phyloP scores from a whole-genome alignment of 306 rosid species.

The Urtica urens region DNA sequence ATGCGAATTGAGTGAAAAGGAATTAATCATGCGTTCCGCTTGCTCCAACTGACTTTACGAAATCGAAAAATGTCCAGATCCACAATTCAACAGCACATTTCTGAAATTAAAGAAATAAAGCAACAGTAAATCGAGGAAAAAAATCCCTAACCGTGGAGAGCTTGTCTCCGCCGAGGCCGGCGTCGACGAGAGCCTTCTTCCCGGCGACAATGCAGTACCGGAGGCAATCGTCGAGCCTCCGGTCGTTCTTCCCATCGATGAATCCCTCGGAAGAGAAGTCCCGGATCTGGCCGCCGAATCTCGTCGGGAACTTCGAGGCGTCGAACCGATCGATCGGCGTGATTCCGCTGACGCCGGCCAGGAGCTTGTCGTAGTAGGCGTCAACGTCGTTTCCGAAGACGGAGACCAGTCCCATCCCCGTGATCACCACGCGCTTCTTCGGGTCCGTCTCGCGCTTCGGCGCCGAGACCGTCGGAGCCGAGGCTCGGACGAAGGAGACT shows the following conservation, averaged over 20 bases:
- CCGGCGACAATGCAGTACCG: constrained; percentile 92
- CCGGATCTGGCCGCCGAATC: constrained; percentile 92
- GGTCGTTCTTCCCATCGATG: constrained; percentile 90
- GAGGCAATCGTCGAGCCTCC: constrained; percentile 79
- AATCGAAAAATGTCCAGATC: constrained; percentile 6
- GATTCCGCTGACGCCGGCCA: constrained; percentile 80
- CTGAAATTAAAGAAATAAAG: not conserved
- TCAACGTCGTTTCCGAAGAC: constrained; percentile 83
- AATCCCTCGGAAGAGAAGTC: constrained; percentile 69
- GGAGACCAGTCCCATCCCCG: constrained; percentile 83
- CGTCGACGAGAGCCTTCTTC: constrained; percentile 75
- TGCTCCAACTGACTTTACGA: no score
- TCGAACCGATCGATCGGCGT: constrained; percentile 66
- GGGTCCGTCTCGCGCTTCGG: constrained; percentile 85
- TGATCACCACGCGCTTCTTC: constrained; percentile 84
- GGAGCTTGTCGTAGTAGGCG: constrained; percentile 69
- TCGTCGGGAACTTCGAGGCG: constrained; percentile 86
- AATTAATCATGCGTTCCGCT: no score
- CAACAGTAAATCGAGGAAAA: not conserved
- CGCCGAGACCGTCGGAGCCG: constrained; percentile 33
- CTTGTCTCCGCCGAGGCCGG: constrained; percentile 57
- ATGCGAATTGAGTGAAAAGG: no score
- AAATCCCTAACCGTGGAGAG: constrained; percentile 41
- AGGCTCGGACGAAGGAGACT: constrained; percentile 40
- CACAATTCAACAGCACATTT: not conserved